Evolutionary conservation across 208 protist species (phyloP).

Genomic region (Trypanosomatidae sp.): DNA sequence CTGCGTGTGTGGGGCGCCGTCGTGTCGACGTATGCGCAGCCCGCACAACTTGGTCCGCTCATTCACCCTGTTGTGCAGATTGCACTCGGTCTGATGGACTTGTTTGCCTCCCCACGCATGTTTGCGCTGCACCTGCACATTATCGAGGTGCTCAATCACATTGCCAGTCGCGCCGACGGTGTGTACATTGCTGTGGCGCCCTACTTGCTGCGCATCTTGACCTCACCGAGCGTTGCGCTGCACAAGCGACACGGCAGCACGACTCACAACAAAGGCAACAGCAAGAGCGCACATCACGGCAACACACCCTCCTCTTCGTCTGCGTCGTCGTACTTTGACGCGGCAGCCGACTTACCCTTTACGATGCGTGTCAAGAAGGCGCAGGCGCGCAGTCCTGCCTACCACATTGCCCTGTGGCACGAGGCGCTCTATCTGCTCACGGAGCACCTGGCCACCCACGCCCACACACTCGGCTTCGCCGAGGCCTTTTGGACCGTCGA

Average conservation of each 20-base stretch:
- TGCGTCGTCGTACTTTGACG: too few relatives aligned
- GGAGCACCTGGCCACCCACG: conserved; percentile 77
- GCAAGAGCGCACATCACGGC: conserved; percentile 22
- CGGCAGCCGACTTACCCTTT: conserved; percentile 80
- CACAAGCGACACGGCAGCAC: conserved; percentile 9
- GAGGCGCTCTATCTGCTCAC: conserved; percentile 82
- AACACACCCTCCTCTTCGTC: too few relatives aligned
- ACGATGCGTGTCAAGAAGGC: conserved; percentile 88
- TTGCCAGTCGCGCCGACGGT: conserved; percentile 66
- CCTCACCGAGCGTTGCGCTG: conserved; percentile 72
- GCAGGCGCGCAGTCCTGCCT: conserved; percentile 46
- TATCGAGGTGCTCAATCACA: conserved; percentile 86
- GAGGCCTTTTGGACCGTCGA: conserved; percentile 86
- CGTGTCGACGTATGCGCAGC: conserved; percentile 73
- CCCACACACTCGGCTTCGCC: conserved; percentile 87
- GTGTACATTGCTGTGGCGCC: conserved; percentile 90
- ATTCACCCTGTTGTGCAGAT: conserved; percentile 92
- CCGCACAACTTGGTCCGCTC: conserved; percentile 75
- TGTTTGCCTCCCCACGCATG: conserved; percentile 89
- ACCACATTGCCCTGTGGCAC: conserved; percentile 61
- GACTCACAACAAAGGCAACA: conserved; percentile 7
- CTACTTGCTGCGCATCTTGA: conserved; percentile 88
- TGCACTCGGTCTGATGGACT: conserved; percentile 66
- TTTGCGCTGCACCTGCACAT: conserved; percentile 93
- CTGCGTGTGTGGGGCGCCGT: conserved; percentile 90